Evolutionary conservation across 208 protist genomes (phyloP).

Genomic region (Acanthamoeba royreba): DNA sequence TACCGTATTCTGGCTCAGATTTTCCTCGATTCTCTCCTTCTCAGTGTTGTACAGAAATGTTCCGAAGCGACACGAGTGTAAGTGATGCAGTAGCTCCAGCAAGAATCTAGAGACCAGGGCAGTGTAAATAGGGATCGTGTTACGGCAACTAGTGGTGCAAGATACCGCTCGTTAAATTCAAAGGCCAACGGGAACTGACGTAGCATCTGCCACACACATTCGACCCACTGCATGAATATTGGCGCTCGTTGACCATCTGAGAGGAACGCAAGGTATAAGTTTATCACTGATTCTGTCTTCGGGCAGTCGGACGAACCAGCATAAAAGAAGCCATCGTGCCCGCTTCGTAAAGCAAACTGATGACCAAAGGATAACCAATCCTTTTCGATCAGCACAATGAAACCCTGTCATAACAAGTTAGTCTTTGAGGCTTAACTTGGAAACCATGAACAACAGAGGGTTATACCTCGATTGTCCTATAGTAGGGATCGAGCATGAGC

Average conservation of each 20-base stretch:
- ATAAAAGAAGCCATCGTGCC: slow-evolving; percentile 49
- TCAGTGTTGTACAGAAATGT: slow-evolving; percentile 52
- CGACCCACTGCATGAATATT: slow-evolving; percentile 93
- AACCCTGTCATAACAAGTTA: slow-evolving; percentile 73
- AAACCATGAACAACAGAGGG: not conserved
- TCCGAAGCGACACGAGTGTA: slow-evolving; percentile 44
- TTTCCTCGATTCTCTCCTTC: not conserved
- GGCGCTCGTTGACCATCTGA: slow-evolving; percentile 80
- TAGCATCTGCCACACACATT: slow-evolving; percentile 86
- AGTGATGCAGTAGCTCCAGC: slow-evolving; percentile 31
- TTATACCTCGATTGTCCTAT: not conserved
- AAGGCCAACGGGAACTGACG: slow-evolving; percentile 4
- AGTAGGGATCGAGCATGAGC: slow-evolving; percentile 55
- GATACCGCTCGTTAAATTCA: slow-evolving; percentile 39
- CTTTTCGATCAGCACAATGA: slow-evolving; percentile 92
- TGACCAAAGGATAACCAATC: slow-evolving; percentile 94
- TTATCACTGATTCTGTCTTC: not conserved
- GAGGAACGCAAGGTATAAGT: not conserved
- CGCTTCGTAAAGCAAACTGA: slow-evolving; percentile 89
- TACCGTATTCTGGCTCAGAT: not conserved
- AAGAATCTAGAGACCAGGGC: not conserved
- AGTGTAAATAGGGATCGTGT: not conserved
- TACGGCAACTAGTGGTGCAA: not conserved
- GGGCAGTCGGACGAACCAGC: not conserved
- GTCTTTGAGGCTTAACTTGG: not conserved